Conservation (phyloP, 352 stramenopile species). For the Albugo laibachii region DNA sequence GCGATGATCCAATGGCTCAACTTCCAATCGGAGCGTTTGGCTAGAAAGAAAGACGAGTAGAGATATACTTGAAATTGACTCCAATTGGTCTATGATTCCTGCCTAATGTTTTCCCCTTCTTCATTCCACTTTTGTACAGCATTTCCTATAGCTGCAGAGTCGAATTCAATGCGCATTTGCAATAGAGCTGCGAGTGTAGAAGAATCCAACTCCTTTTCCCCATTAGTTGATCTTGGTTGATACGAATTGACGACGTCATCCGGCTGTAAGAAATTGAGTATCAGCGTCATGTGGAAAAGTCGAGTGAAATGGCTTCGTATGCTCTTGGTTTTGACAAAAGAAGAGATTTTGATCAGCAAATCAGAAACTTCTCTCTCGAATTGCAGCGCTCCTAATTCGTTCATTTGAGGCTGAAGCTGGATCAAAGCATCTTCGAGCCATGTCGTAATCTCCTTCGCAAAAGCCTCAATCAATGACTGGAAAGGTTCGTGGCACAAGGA, state of each 20-base stretch:
- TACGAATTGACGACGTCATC: conserved; percentile 44
- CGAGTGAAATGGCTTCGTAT: conserved; percentile 44
- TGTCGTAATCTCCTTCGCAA: conserved; percentile 30
- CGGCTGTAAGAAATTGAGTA: conserved; percentile 65
- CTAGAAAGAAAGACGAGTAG: conserved; percentile 3
- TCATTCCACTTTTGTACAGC: too few relatives aligned
- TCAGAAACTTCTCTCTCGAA: conserved; percentile 36
- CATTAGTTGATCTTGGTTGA: too few relatives aligned
- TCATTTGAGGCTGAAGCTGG: conserved; percentile 33
- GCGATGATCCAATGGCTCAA: conserved; percentile 37
- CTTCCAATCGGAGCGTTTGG: conserved; percentile 37
- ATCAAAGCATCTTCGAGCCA: conserved; percentile 37
- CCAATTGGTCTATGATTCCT: too few relatives aligned
- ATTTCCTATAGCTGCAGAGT: too few relatives aligned
- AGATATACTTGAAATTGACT: too few relatives aligned
- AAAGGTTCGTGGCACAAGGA: conserved; percentile 36
- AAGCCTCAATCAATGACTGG: conserved; percentile 38
- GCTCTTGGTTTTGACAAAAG: conserved; percentile 25
- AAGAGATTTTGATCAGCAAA: conserved; percentile 12
- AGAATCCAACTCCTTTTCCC: too few relatives aligned
- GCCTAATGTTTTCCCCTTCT: too few relatives aligned
- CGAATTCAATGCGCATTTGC: too few relatives aligned
- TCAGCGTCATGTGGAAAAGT: conserved; percentile 56
- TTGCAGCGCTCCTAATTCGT: conserved; percentile 61
- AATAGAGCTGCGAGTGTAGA: too few relatives aligned